These are phyloP conservation scores for Diaporthe citri DNA, from an alignment of 2,329 filamentous ascomycete species.

Conservation along the genomic window DNA sequence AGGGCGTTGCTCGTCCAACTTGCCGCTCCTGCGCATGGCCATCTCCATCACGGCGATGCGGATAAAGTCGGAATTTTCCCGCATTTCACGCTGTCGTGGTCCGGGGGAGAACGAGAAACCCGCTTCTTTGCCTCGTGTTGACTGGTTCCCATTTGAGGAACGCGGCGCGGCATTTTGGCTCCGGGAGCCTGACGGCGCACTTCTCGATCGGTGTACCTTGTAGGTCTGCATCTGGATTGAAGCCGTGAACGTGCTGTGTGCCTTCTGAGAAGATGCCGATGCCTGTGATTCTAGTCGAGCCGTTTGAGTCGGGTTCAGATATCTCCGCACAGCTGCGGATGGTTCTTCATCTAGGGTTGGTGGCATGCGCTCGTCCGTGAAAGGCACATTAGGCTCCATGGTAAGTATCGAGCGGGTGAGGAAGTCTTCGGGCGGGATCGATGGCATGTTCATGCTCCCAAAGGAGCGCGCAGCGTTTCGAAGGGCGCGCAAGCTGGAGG, in stretches of 20 bases:
- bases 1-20: conserved; percentile 75
- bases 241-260: conserved; percentile 64
- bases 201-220: conserved; percentile 66
- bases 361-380: conserved; percentile 75
- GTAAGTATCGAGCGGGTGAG: conserved; percentile 76
- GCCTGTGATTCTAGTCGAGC: conserved; percentile 58
- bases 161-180: conserved; percentile 42
- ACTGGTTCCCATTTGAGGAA: conserved; percentile 39
- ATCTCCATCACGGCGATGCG: conserved; percentile 79
- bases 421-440: conserved; percentile 75
- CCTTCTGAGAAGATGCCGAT: conserved; percentile 40
- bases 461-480: conserved; percentile 74
- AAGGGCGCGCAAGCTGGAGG: conserved; percentile 74
- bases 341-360: conserved; percentile 73
- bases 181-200: conserved; percentile 46
- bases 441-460: conserved; percentile 72
- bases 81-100: conserved; percentile 74
- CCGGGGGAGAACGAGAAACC: conserved; percentile 56
- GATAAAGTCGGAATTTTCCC: conserved; percentile 79
- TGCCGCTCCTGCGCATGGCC: conserved; percentile 76
- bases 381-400: conserved; percentile 75
- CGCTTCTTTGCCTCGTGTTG: conserved; percentile 46
- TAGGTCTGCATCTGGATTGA: conserved; percentile 82
- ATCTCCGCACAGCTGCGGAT: conserved; percentile 74
- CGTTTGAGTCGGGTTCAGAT: conserved; percentile 73